phyloP scores from a whole-genome alignment of 192 early-diverging fungal genomes.

The Podila clonocystis region DNA sequence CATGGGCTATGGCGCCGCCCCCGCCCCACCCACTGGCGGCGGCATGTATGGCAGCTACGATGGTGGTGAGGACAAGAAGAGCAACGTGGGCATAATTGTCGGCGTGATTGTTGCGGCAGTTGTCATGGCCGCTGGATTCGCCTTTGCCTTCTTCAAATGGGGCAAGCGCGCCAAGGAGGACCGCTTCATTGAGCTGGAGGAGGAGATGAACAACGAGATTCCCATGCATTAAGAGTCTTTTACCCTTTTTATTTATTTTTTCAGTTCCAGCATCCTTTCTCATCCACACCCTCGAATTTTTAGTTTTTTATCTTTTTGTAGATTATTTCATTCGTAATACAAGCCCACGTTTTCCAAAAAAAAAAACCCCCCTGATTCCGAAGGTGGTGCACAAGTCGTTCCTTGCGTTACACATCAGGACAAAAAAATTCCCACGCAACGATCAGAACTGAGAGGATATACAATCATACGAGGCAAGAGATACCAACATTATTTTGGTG shows the following conservation, averaged over 20 bases:
- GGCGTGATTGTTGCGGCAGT: slow-evolving; percentile 25
- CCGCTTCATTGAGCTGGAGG: slow-evolving; percentile 48
- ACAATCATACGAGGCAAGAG: no score
- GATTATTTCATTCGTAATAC: no score
- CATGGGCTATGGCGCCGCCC: not conserved
- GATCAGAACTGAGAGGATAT: no score
- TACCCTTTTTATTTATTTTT: not conserved
- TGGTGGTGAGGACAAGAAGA: slow-evolving; percentile 10
- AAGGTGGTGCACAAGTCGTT: no score
- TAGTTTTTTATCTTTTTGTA: no score
- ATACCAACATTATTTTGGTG: no score
- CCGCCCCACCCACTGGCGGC: not conserved
- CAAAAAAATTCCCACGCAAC: no score
- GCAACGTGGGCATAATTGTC: slow-evolving; percentile 11
- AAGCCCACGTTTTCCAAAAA: no score
- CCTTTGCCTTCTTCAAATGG: slow-evolving; percentile 50
- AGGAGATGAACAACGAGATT: slow-evolving; percentile 53
- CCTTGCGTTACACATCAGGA: no score
- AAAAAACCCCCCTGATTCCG: no score
- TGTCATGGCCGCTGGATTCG: slow-evolving; percentile 30
- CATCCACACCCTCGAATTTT: no score
- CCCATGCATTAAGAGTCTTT: slow-evolving; percentile 14
- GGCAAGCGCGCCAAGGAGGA: slow-evolving; percentile 48
- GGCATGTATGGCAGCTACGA: not conserved
- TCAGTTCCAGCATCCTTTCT: not conserved